Conservation (phyloP, 2,329 filamentous ascomycete species). For the Pseudopyrenochaeta lycopersici region DNA sequence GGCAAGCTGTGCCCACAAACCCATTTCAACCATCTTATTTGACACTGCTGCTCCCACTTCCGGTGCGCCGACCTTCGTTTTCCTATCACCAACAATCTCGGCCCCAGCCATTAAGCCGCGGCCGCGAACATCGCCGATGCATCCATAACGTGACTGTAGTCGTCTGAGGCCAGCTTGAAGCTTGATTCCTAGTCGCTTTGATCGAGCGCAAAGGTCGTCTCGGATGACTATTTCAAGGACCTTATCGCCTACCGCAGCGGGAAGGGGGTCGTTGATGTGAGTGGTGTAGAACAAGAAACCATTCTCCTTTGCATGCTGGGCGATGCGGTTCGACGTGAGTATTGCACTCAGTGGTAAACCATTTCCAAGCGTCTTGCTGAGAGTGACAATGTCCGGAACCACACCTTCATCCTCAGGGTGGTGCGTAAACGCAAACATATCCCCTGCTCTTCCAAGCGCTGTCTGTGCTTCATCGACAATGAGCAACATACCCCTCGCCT, state of each 20-base stretch:
- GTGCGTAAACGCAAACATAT: slow-evolving; percentile 61
- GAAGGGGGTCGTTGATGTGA: slow-evolving; percentile 69
- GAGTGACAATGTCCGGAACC: slow-evolving; percentile 64
- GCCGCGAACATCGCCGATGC: slow-evolving; percentile 69
- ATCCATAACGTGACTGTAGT: slow-evolving; percentile 63
- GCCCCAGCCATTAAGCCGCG: slow-evolving; percentile 67
- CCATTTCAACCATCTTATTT: slow-evolving; percentile 59
- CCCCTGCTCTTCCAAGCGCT: slow-evolving; percentile 44
- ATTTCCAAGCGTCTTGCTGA: slow-evolving; percentile 70
- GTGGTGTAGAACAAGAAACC: slow-evolving; percentile 69
- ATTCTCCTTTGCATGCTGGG: slow-evolving; percentile 56
- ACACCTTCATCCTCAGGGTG: slow-evolving; percentile 41
- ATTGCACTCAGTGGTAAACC: slow-evolving; percentile 68
- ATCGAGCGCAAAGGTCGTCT: slow-evolving; percentile 61
- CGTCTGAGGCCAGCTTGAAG: slow-evolving; percentile 59
- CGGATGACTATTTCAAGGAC: slow-evolving; percentile 69
- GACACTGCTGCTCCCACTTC: slow-evolving; percentile 61
- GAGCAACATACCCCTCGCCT: slow-evolving; percentile 44
- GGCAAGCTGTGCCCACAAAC: slow-evolving; percentile 66
- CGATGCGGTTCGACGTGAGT: slow-evolving; percentile 64
- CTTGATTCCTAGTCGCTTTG: slow-evolving; percentile 55
- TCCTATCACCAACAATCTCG: slow-evolving; percentile 64
- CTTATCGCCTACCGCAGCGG: slow-evolving; percentile 68
- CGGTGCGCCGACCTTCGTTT: slow-evolving; percentile 58
- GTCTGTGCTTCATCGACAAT: slow-evolving; percentile 52